Evolutionary conservation across 2,329 filamentous ascomycete species (phyloP).

Genomic region (Cladorrhinum sp.): DNA sequence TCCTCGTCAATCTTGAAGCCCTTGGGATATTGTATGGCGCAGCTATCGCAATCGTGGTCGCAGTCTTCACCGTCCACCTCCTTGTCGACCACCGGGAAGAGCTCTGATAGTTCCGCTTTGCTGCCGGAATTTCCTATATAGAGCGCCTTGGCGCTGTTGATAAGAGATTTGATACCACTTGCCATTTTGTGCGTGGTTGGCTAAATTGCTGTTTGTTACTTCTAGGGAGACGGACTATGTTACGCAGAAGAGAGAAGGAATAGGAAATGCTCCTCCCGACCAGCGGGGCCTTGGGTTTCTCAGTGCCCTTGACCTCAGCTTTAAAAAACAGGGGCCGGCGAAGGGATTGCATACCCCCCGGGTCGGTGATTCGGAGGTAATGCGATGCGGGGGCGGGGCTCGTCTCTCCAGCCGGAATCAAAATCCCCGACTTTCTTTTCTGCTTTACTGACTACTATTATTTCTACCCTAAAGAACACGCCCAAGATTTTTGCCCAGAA

Average conservation of each 20-base stretch:
- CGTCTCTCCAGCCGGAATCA: background rate
- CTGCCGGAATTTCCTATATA: slow-evolving; percentile 28
- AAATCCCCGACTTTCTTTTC: background rate
- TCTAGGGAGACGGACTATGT: background rate
- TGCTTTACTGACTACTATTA: background rate
- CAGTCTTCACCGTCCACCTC: slow-evolving; percentile 84
- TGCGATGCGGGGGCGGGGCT: slow-evolving; percentile 4
- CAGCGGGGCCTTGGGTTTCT: slow-evolving; percentile 1
- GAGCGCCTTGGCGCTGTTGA: slow-evolving; percentile 28
- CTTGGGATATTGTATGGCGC: slow-evolving; percentile 72
- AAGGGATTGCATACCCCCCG: background rate
- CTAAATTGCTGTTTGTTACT: slow-evolving; percentile 1
- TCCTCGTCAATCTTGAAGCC: slow-evolving; percentile 70
- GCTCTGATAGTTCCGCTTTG: slow-evolving; percentile 34
- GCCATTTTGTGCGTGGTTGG: slow-evolving; percentile 13
- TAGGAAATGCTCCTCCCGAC: background rate
- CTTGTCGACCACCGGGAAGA: slow-evolving; percentile 76
- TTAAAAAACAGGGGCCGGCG: background rate
- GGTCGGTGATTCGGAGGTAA: slow-evolving; percentile 20
- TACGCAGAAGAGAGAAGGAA: background rate
- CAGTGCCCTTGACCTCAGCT: slow-evolving; percentile 7
- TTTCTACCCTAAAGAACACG: no score
- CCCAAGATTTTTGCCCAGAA: no score
- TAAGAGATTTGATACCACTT: slow-evolving; percentile 22
- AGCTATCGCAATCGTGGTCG: slow-evolving; percentile 78